A percentile compares a stretch with the other conserved stretches of the same genome.
phyloP scores from a whole-genome alignment of 768 basidiomycete genomes.

The Tephrocybe sp. region DNA sequence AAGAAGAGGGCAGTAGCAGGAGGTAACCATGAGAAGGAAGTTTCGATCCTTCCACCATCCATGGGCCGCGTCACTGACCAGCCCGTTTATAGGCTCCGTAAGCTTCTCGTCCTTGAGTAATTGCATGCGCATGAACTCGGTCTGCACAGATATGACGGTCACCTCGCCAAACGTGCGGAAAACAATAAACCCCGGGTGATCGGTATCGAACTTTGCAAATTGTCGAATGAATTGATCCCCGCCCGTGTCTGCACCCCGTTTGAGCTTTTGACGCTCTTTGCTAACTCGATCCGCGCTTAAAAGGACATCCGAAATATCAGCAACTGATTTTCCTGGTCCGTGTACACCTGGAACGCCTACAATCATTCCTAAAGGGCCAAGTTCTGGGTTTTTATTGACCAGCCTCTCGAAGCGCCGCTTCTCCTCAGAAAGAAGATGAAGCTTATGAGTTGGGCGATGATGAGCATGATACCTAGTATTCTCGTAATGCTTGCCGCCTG shows the following conservation, averaged over 20 bases:
- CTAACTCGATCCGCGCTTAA: conserved; percentile 10
- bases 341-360: conserved; percentile 14
- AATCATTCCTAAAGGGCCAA: conserved; percentile 12
- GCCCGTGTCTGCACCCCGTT: neutral
- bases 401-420: neutral
- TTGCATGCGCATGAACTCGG: conserved; percentile 25
- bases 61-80: conserved; percentile 35
- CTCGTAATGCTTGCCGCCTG: neutral
- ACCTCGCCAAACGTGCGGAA: conserved; percentile 12
- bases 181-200: conserved; percentile 23
- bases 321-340: conserved; percentile 17
- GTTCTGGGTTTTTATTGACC: conserved; percentile 1
- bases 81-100: conserved; percentile 27
- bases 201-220: conserved; percentile 9
- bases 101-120: conserved; percentile 20
- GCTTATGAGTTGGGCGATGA: neutral
- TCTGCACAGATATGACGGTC: conserved; percentile 27
- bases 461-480: conserved; percentile 5
- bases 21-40: conserved; percentile 24
- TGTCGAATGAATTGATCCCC: conserved; percentile 15
- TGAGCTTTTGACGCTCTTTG: conserved; percentile 9
- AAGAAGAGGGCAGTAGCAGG: conserved; percentile 24
- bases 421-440: conserved; percentile 4
- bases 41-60: conserved; percentile 28
- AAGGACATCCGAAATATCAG: conserved; percentile 16